These are phyloP conservation scores for Cyclocybe cylindracea DNA, from an alignment of 768 basidiomycete genomes.

Conservation along the genomic window DNA sequence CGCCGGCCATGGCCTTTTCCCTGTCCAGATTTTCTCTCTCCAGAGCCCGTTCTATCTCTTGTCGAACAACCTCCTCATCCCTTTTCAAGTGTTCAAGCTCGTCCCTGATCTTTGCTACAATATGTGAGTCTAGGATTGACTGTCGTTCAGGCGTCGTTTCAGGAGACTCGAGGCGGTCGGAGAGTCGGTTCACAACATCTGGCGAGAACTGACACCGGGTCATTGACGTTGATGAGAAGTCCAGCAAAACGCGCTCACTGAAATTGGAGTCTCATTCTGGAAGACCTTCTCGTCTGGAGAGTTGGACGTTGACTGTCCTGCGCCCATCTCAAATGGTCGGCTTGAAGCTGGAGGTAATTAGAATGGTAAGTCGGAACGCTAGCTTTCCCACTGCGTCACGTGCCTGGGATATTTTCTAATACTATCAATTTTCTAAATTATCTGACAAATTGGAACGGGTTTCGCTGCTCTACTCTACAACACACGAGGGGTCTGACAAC, in stretches of 20 bases:
- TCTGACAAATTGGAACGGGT: too few species aligned
- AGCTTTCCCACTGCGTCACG: too few species aligned
- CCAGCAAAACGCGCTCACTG: constrained; percentile 34
- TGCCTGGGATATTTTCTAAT: too few species aligned
- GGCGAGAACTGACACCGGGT: constrained; percentile 65
- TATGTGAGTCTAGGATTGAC: constrained; percentile 68
- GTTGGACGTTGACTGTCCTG: constrained; percentile 62
- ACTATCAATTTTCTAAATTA: too few species aligned
- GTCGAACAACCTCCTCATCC: constrained; percentile 69
- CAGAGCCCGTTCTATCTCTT: constrained; percentile 75
- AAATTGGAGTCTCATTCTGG: constrained; percentile 51
- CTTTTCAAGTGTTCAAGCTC: constrained; percentile 66
- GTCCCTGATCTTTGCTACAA: constrained; percentile 68
- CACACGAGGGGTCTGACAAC: too few species aligned
- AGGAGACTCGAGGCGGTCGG: constrained; percentile 60
- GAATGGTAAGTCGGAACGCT: too few species aligned
- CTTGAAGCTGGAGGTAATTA: neutral
- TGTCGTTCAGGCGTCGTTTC: constrained; percentile 70
- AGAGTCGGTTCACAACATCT: constrained; percentile 78
- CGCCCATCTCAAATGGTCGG: constrained; percentile 51
- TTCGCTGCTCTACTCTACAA: too few species aligned
- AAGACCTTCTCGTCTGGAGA: constrained; percentile 57
- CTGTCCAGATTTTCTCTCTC: constrained; percentile 88
- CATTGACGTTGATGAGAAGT: neutral
- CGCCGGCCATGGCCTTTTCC: constrained; percentile 58